Evolutionary conservation across 108 stramenopile species (phyloP), one percentile per base, ranked within the genome.

Genomic region (Poteriospumella lacustris): DNA sequence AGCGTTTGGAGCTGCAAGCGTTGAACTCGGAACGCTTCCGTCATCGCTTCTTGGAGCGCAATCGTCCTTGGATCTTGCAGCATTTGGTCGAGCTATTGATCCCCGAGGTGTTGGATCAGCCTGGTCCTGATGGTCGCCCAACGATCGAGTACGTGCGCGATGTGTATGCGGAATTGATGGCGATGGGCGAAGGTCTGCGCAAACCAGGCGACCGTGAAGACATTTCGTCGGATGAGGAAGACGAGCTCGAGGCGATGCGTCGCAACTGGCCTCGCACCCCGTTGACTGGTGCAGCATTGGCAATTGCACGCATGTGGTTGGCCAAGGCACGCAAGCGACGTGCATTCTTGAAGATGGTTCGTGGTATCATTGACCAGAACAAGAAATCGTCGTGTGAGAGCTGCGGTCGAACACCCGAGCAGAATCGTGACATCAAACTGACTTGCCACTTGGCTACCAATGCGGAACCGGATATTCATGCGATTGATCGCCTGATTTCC

Each of bases 31-130:
- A 92, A 75, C 75, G 89, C 2, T 93, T 94, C 72, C 77, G 92
- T 5, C 91, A 90, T 44, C 89, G 90, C 24, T 94, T 92, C 58
- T 68, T 94, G 15, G 92, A 92, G 62, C 89, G 91, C 58, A 94
- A 94, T 83, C 84, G 92, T 2, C 93, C 93, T 9, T 94, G 93
- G 93, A 80, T 94, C 12, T 58, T 94, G 47, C 89, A 91, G 72
- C 92, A 93, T 76, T 85, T 93, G 39, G 86, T 87, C 0, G 91
- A 93, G 79, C 88, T 93, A 26, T 78, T 93, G 56, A 93, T 91
- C 26, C 92, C 92, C 3, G 43, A 90, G 29, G 68, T 83, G 19
- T 76, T 91, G 72, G 87, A 88, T 68, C 68, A 56, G 9, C 75
- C 44, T 9, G 86, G 88, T 5, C 85, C 83, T 41, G 87, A 91